Conservation (phyloP, 805 yeast species). For the Dipodascus geniculatus region DNA sequence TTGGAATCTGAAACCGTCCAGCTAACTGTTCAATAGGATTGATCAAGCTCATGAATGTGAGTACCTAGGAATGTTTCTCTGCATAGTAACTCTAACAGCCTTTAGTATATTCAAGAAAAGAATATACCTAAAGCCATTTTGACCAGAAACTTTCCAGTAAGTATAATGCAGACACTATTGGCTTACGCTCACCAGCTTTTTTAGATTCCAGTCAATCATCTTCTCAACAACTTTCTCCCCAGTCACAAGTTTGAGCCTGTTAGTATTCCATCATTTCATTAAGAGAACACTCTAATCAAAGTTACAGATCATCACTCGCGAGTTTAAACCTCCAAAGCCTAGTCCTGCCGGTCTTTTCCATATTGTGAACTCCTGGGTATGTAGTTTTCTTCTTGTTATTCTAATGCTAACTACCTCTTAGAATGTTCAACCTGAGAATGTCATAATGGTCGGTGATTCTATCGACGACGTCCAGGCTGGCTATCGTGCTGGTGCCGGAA, state of each 20-base stretch:
- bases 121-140: conserved; percentile 42
- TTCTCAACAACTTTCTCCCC: conserved; percentile 35
- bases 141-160: conserved; percentile 42
- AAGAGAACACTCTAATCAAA: not conserved
- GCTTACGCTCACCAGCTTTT: no score
- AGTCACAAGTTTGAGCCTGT: conserved; percentile 35
- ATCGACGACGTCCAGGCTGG: conserved; percentile 60
- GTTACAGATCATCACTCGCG: conserved; percentile 40
- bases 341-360: conserved; percentile 50
- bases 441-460: conserved; percentile 68
- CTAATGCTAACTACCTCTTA: conserved; percentile 1
- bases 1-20: not conserved
- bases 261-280: not conserved
- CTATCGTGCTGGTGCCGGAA: conserved; percentile 45
- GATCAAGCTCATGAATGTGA: conserved; percentile 28
- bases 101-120: conserved; percentile 18
- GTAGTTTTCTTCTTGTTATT: not conserved
- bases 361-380: conserved; percentile 38
- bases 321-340: conserved; percentile 59
- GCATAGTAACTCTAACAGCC: conserved; percentile 12
- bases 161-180: no score
- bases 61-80: conserved; percentile 8
- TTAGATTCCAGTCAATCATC: conserved; percentile 40
- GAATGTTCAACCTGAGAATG: conserved; percentile 30
- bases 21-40: conserved; percentile 28